These are phyloP conservation scores for Cladosporium sphaerospermum DNA, from an alignment of 2,329 filamentous ascomycete species.

Conservation along the genomic window DNA sequence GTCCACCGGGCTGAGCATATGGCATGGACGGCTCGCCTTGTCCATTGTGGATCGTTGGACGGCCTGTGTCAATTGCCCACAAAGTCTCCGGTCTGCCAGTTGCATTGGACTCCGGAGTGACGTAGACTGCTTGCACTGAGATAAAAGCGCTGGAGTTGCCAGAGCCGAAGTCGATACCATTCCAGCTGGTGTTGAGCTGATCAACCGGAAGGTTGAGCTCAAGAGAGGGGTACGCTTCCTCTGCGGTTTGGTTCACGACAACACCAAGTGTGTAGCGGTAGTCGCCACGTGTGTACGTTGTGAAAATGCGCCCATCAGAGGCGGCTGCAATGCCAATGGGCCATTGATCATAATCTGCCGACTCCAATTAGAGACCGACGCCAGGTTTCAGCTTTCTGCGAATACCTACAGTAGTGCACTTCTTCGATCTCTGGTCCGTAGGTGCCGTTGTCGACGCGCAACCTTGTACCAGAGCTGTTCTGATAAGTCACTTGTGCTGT, in stretches of 20 bases:
- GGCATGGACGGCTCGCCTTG: slow-evolving; percentile 35
- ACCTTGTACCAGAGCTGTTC: slow-evolving; percentile 27
- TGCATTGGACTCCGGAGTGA: slow-evolving; percentile 32
- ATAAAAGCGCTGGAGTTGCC: slow-evolving; percentile 37
- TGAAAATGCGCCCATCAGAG: slow-evolving; percentile 38
- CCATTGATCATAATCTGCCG: slow-evolving; percentile 37
- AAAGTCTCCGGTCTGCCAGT: slow-evolving; percentile 35
- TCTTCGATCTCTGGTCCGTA: slow-evolving; percentile 45
- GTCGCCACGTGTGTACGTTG: slow-evolving; percentile 41
- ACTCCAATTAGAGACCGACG: too few relatives aligned
- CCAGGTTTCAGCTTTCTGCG: not conserved
- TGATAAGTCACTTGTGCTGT: slow-evolving; percentile 18
- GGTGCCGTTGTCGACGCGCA: slow-evolving; percentile 43
- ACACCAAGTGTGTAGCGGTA: slow-evolving; percentile 45
- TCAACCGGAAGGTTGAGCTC: slow-evolving; percentile 31
- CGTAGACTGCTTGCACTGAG: slow-evolving; percentile 41
- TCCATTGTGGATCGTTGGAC: slow-evolving; percentile 37
- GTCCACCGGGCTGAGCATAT: slow-evolving; percentile 41
- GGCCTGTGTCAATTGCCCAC: slow-evolving; percentile 42
- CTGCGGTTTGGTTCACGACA: slow-evolving; percentile 42
- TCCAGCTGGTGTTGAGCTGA: slow-evolving; percentile 35
- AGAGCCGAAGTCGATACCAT: slow-evolving; percentile 41
- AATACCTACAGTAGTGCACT: slow-evolving; percentile 37
- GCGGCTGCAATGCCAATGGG: slow-evolving; percentile 42
- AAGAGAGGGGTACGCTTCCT: slow-evolving; percentile 40